Conservation (phyloP, 1,284 basidiomycete genomes). For the Vanrija pseudolonga region DNA sequence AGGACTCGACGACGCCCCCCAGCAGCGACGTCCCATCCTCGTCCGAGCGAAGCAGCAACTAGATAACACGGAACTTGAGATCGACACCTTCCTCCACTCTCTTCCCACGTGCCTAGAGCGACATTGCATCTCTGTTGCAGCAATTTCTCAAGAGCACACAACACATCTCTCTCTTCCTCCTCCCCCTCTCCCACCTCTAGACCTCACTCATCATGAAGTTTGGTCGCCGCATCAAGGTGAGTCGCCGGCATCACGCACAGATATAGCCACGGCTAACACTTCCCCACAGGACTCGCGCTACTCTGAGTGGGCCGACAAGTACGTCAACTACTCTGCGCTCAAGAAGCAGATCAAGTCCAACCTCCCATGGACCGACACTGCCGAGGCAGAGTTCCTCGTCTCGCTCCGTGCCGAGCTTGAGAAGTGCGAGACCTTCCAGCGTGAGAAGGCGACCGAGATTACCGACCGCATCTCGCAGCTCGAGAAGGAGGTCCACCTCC, state of each 20-base stretch:
- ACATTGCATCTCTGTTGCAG: not conserved
- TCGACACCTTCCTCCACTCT: not conserved
- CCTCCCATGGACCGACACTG: conserved; percentile 64
- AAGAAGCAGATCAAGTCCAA: conserved; percentile 78
- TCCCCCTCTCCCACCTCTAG: not conserved
- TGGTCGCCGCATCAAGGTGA: conserved; percentile 77
- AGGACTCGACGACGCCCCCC: no score
- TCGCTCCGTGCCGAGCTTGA: conserved; percentile 84
- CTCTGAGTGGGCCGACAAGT: conserved; percentile 83
- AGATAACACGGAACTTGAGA: no score
- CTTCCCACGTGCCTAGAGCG: no score
- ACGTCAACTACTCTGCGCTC: conserved; percentile 81
- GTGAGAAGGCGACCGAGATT: conserved; percentile 81
- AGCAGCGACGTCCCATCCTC: no score
- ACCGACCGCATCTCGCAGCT: conserved; percentile 73
- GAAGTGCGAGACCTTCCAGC: conserved; percentile 95
- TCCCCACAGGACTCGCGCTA: conserved; percentile 72
- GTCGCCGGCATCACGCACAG: conserved; percentile 30
- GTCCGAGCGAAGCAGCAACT: no score
- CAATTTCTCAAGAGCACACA: not conserved
- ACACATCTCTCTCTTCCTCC: not conserved
- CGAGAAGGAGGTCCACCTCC: conserved; percentile 69
- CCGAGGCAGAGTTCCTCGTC: conserved; percentile 74
- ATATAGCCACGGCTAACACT: conserved; percentile 3
- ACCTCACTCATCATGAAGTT: conserved; percentile 65